Evolutionary conservation across 2,329 filamentous ascomycete genomes (phyloP), one percentile per base, ranked within the genome.

Genomic region (Dendryphion nanum): DNA sequence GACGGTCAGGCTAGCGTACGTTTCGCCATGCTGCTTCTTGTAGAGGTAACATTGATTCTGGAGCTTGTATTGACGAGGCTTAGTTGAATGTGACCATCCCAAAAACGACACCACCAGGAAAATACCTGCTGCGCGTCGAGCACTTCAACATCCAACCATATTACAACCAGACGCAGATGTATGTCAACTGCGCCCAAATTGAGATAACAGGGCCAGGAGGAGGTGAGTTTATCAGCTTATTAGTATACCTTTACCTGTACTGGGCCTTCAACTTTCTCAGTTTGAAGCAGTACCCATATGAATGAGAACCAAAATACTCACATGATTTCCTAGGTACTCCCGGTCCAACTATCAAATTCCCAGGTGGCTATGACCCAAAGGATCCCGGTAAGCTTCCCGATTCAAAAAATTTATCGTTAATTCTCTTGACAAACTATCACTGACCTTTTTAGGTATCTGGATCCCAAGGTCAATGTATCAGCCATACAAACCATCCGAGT

Each of bases 61-160:
- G 15, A 37, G 14, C n/a, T 6, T 18, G 6, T 26, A 26, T 20
- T n/a, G n/a, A n/a, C n/a, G n/a, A n/a, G n/a, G n/a, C n/a, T 16
- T 20, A 45, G 32, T 24, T 34, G 23, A 42, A 42, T 32, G 37
- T 42, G 20, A 43, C 40, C 6, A 47, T 44, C 17, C 44, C 44
- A 13, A 31, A 23, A 16, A 44, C 23, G 3, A 47, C 44, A 5
- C 42, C 42, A 6, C 40, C 41, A 10, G 44, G 44, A 10, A 29
- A 34, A 23, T 47, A 47, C 28, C 33, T 47, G 4, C 14, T 47
- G 12, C 28, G 40, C 2, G 31, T 44, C 5, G 40, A 47, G 35
- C 37, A 44, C 15, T 32, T 41, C n/a, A 26, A 34, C 14, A 18
- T 39, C 8, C 4, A 6, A 5, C 30, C 30, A 6, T 18, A 30